These are phyloP conservation scores for Ajuga reptans DNA, from an alignment of 305 asterid species.

Conservation along the genomic window DNA sequence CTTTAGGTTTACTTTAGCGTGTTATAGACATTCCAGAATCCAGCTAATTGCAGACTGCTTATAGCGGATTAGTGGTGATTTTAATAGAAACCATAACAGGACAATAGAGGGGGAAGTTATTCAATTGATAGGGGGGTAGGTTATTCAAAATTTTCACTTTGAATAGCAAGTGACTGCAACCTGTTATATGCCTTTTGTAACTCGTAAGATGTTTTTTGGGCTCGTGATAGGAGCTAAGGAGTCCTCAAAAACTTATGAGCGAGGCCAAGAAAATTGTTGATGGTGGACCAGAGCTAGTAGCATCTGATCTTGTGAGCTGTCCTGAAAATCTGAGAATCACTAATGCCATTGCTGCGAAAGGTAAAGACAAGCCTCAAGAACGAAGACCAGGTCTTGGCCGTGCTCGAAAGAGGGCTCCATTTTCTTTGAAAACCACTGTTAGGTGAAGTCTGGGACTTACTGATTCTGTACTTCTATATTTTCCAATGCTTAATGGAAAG, in stretches of 20 bases:
- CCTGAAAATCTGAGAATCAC: slow-evolving; percentile 26
- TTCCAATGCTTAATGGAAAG: background rate
- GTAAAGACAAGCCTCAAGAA: slow-evolving; percentile 48
- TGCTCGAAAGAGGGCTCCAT: slow-evolving; percentile 47
- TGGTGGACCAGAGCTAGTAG: slow-evolving; percentile 47
- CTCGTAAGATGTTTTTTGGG: slow-evolving; percentile 5
- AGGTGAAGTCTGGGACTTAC: slow-evolving; percentile 34
- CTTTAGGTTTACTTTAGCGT: background rate
- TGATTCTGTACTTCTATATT: background rate
- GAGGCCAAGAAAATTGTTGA: slow-evolving; percentile 64
- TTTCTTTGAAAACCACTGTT: slow-evolving; percentile 44
- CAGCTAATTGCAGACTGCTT: background rate
- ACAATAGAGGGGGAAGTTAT: background rate
- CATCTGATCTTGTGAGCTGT: slow-evolving; percentile 33
- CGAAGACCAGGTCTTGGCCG: slow-evolving; percentile 67
- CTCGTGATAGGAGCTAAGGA: slow-evolving; percentile 28
- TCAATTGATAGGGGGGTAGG: background rate
- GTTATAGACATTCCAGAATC: background rate
- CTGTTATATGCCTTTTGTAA: too few relatives aligned
- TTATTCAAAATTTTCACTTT: background rate
- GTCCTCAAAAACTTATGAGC: slow-evolving; percentile 52
- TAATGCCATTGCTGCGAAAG: slow-evolving; percentile 37
- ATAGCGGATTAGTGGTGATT: background rate
- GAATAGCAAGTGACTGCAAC: background rate
- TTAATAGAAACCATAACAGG: background rate